phyloP scores from a whole-genome alignment of 2,329 filamentous ascomycete genomes.

The Paraconiothyrium sp. region DNA sequence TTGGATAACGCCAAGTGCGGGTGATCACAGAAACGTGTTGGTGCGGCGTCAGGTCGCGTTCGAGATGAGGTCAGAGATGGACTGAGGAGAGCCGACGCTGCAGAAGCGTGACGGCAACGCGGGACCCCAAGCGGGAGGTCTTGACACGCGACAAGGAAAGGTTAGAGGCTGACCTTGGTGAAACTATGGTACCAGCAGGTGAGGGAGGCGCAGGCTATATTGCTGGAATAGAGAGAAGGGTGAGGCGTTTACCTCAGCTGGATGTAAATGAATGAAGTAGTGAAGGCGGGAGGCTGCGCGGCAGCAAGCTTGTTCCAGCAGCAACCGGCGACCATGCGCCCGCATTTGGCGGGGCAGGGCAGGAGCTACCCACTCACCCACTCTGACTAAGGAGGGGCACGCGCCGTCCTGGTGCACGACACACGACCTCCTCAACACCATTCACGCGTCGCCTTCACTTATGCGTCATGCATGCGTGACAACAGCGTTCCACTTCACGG shows the following conservation, averaged over 20 bases:
- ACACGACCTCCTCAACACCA: slow-evolving; percentile 13
- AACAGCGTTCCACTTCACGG: slow-evolving; percentile 7
- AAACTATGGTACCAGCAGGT: background rate
- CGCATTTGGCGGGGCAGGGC: slow-evolving; percentile 22
- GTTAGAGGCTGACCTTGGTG: slow-evolving; percentile 4
- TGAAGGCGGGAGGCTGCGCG: slow-evolving; percentile 5
- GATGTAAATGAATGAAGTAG: slow-evolving; percentile 12
- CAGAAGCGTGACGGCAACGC: slow-evolving; percentile 23
- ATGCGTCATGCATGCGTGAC: slow-evolving; percentile 17
- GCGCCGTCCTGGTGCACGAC: background rate
- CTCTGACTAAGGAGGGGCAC: slow-evolving; percentile 16
- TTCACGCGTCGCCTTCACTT: slow-evolving; percentile 7
- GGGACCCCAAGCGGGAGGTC: slow-evolving; percentile 18
- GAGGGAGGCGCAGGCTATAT: background rate
- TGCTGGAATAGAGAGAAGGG: background rate
- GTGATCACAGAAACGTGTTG: slow-evolving; percentile 16
- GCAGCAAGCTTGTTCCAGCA: background rate
- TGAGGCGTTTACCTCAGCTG: slow-evolving; percentile 3
- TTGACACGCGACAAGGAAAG: slow-evolving; percentile 4
- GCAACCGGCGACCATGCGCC: slow-evolving; percentile 14
- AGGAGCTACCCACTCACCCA: background rate
- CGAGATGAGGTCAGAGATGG: slow-evolving; percentile 30
- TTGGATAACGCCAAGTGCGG: slow-evolving; percentile 21
- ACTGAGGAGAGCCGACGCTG: slow-evolving; percentile 33
- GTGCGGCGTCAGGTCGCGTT: slow-evolving; percentile 21